phyloP scores from a whole-genome alignment of 176 grass and related monocot genomes.

The Hsuehochloa calcarea region DNA sequence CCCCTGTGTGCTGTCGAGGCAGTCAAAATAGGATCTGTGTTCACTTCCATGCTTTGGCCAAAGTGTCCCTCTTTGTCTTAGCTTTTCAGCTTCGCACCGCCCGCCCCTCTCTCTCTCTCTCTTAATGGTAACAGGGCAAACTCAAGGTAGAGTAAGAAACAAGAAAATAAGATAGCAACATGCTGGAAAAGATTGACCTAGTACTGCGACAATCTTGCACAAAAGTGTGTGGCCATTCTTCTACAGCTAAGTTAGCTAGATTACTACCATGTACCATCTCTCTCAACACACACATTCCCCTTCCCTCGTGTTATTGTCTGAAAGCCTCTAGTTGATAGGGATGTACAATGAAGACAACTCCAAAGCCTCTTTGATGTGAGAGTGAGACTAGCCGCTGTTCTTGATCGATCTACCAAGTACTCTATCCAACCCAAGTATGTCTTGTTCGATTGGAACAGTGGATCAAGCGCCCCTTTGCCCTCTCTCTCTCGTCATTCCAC shows the following conservation, averaged over 20 bases:
- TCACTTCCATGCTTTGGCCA: constrained; percentile 52
- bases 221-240: not conserved
- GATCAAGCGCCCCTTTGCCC: not conserved
- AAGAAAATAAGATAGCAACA: not conserved
- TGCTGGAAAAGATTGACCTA: not conserved
- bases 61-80: constrained; percentile 42
- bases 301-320: constrained; percentile 22
- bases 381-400: not conserved
- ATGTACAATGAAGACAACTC: constrained; percentile 2
- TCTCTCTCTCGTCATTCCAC: constrained; percentile 19
- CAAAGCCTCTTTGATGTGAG: constrained; percentile 35
- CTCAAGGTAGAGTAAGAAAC: not conserved
- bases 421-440: not conserved
- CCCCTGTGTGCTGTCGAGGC: constrained; percentile 36
- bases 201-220: not conserved
- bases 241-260: constrained; percentile 17
- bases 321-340: constrained; percentile 30
- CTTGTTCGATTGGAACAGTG: not conserved
- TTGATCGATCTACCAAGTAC: not conserved
- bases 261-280: not conserved
- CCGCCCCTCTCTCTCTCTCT: not conserved
- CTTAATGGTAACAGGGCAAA: constrained; percentile 18
- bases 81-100: constrained; percentile 88
- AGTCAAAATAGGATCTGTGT: constrained; percentile 70
- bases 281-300: not conserved